Percentiles rank a stretch among this genome's conserved stretches.
phyloP scores from a whole-genome alignment of 495 filamentous ascomycete genomes.

The Hapsidospora chrysogenum region DNA sequence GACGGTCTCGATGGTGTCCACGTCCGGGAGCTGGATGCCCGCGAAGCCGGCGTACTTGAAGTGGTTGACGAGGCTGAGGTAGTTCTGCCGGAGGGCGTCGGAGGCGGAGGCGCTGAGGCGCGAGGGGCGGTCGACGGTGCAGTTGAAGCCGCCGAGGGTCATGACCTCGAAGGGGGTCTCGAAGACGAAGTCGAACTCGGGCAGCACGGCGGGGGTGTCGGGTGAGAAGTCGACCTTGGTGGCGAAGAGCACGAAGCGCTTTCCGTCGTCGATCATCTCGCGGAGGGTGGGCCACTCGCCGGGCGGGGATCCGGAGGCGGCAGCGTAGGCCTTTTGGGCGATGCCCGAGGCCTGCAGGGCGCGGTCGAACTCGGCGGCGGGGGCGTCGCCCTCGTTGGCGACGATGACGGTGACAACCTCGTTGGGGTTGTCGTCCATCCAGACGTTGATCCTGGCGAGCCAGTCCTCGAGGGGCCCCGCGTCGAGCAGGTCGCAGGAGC shows the following conservation, averaged over 20 bases:
- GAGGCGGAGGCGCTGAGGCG: constrained; percentile 22
- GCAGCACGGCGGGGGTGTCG: constrained; percentile 42
- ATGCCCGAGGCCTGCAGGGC: constrained; percentile 39
- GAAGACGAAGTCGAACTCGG: constrained; percentile 55
- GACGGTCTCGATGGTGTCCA: constrained; percentile 31
- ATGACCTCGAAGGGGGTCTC: constrained; percentile 52
- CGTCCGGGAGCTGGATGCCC: constrained; percentile 40
- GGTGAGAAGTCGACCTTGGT: constrained; percentile 30
- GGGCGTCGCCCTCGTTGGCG: constrained; percentile 45
- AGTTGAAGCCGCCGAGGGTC: constrained; percentile 33
- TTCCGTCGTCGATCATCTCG: constrained; percentile 40
- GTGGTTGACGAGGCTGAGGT: constrained; percentile 54
- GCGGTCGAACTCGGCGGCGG: constrained; percentile 28
- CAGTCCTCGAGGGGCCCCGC: constrained; percentile 41
- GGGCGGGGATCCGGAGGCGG: constrained; percentile 21
- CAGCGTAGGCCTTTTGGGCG: constrained; percentile 39
- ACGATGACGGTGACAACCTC: constrained; percentile 57
- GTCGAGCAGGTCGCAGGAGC: constrained; percentile 44
- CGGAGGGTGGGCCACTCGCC: constrained; percentile 46
- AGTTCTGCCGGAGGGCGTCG: constrained; percentile 22
- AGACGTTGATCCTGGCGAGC: constrained; percentile 39
- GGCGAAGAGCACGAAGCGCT: constrained; percentile 45
- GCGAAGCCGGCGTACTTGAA: constrained; percentile 46
- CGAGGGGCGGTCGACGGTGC: constrained; percentile 44
- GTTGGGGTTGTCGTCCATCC: constrained; percentile 47